Percentiles rank a stretch among this genome's conserved stretches.
Conservation (phyloP, 1,284 basidiomycete species). For the Melampsora abietis-canadensis region DNA sequence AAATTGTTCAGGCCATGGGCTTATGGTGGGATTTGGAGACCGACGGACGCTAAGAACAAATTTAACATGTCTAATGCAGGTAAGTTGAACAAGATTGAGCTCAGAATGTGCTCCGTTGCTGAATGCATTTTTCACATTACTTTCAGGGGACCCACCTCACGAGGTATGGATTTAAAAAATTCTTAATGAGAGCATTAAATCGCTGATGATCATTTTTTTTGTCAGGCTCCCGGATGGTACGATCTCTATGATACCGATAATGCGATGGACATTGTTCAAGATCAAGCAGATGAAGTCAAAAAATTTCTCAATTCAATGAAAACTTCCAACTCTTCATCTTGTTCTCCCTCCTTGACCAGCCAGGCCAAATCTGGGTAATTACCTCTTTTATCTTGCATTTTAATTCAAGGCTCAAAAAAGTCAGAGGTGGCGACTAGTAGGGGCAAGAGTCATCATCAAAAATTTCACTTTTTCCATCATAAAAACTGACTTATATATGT, state of each 20-base stretch:
- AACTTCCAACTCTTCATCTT: neutral
- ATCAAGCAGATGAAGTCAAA: conserved; percentile 37
- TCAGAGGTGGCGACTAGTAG: too few relatives aligned
- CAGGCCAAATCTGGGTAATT: conserved; percentile 4
- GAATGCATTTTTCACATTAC: neutral
- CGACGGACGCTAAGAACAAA: conserved; percentile 45
- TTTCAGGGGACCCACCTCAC: conserved; percentile 36
- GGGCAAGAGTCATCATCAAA: too few relatives aligned
- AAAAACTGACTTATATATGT: too few relatives aligned
- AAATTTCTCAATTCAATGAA: conserved; percentile 10
- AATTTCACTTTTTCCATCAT: too few relatives aligned
- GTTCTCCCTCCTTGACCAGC: neutral
- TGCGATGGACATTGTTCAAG: conserved; percentile 43
- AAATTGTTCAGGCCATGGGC: conserved; percentile 45
- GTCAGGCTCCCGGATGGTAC: conserved; percentile 48
- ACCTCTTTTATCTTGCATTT: neutral
- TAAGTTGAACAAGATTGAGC: conserved; percentile 28
- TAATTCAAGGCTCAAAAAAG: too few relatives aligned
- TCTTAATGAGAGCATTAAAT: neutral
- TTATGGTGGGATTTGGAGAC: conserved; percentile 47
- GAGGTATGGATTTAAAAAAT: neutral
- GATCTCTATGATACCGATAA: conserved; percentile 47
- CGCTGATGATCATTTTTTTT: conserved; percentile 10
- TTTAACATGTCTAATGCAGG: conserved; percentile 46
- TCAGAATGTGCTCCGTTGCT: neutral